Base-by-base conservation (phyloP, 305 asterid species). In the Fraxinus baroniana region DNA sequence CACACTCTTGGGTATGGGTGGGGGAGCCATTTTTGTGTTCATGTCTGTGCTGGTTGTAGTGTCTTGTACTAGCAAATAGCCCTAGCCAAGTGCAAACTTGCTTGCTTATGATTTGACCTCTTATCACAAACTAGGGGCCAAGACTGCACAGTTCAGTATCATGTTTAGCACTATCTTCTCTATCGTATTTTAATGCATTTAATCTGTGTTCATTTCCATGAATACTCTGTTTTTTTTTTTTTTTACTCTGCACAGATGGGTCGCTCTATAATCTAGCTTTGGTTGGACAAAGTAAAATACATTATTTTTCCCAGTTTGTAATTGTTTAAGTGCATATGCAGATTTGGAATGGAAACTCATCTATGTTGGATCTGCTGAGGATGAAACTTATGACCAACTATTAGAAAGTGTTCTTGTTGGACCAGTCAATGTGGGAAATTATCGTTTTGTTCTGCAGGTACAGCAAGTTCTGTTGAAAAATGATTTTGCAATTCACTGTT, bases 311-410 rank as follows among this genome's bases (percentile, higher is more conserved):
- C 68, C 55, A 71, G 76, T 39, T 82, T 75, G 46, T 79, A 73
- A 80, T 83, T 39, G 71, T 81, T 85, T 74, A 74, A 66, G 5
- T 81, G 78, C 78, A 37, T 41, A 22, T 85, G 88, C 93, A 94
- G 99, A 96, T 89, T 86, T 96, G 91, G 99, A 96, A 85, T 96
- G 99, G 99, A 96, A 96, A 86, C 98, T 96, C 81, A 90, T 94
- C 35, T 96, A 96, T 83, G 99, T 96, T 55, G 99, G 99, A 86
- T 96, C 99, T 33, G 98, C 99, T 26, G 99, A 96, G 88, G 98
- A 96, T 85, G 99, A 94, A 83, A 90, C 97, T 20, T 96, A 93
- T 70, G 99, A 96, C 88, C 99, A 96, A 82, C 95, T 96, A 74
- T 74, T 94, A 81, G 99, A 96, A 87, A 96, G 99, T 85, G 99